These are phyloP conservation scores for Diutina mesorugosa DNA, from an alignment of 1,139 yeast species.

Conservation along the genomic window DNA sequence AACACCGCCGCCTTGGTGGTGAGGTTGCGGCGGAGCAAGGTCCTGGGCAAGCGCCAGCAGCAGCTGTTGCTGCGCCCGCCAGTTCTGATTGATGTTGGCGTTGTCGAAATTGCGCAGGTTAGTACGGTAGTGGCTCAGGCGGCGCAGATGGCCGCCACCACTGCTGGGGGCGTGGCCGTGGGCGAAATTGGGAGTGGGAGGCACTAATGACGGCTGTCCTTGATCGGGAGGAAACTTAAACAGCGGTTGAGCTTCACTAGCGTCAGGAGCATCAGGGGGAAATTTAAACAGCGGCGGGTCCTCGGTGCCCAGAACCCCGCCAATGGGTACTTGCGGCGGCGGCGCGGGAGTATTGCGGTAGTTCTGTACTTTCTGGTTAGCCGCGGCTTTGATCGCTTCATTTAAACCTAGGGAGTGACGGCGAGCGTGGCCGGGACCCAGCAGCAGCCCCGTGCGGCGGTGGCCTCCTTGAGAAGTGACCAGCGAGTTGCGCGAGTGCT, in stretches of 20 bases:
- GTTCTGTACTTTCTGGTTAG: constrained; percentile 51
- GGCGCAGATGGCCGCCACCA: constrained; percentile 20
- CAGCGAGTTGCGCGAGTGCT: constrained; percentile 1
- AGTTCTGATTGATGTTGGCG: constrained; percentile 41
- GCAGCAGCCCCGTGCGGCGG: constrained; percentile 25
- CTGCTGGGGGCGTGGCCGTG: constrained; percentile 22
- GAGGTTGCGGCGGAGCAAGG: not conserved
- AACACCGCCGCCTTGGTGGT: not conserved
- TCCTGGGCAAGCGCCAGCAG: constrained; percentile 4
- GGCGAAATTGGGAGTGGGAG: constrained; percentile 21
- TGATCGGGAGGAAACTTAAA: constrained; percentile 26
- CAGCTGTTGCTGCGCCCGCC: constrained; percentile 40
- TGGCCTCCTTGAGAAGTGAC: constrained; percentile 10
- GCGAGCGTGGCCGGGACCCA: constrained; percentile 59
- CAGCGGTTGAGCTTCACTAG: constrained; percentile 7
- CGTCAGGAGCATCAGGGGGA: constrained; percentile 18
- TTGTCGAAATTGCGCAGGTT: constrained; percentile 46
- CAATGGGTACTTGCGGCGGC: not conserved
- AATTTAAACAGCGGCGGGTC: constrained; percentile 17
- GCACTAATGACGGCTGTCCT: not conserved
- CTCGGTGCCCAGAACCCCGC: not conserved
- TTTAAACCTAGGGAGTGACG: constrained; percentile 86
- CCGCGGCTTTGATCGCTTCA: constrained; percentile 97
- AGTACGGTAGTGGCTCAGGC: constrained; percentile 38
- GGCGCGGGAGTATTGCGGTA: not conserved